Conservation (phyloP, 768 basidiomycete genomes). For the Phylloporus arenicola region DNA sequence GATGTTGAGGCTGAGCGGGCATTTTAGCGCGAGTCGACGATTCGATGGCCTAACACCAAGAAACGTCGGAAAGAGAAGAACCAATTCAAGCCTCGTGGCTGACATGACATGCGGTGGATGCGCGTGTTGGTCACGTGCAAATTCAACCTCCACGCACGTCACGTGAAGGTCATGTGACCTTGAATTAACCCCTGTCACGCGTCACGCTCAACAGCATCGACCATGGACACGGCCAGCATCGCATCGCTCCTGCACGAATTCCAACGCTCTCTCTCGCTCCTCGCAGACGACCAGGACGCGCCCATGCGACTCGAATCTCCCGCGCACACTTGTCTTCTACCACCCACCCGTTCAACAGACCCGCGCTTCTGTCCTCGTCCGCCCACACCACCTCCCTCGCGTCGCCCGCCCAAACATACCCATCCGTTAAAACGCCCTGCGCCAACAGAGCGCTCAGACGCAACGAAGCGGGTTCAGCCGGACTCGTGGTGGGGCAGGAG, state of each 20-base stretch:
- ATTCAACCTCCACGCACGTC: conserved; percentile 18
- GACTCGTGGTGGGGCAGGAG: not conserved
- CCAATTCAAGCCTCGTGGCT: conserved; percentile 7
- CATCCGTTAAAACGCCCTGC: not conserved
- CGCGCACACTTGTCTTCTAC: not conserved
- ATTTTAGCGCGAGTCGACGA: conserved; percentile 28
- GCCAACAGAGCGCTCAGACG: not conserved
- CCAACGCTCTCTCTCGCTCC: not conserved
- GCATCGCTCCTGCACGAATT: not conserved
- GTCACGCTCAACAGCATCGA: not conserved
- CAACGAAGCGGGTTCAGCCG: not conserved
- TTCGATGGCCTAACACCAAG: conserved; percentile 46
- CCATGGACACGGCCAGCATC: not conserved
- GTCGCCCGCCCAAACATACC: not conserved
- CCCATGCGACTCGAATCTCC: not conserved
- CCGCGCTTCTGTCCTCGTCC: not conserved
- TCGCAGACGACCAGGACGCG: not conserved
- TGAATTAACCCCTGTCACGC: conserved; percentile 17
- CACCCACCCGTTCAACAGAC: not conserved
- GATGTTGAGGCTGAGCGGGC: conserved; percentile 25
- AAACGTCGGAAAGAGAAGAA: conserved; percentile 16
- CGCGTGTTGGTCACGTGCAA: conserved; percentile 32
- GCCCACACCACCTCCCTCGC: not conserved
- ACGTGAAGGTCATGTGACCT: conserved; percentile 16
- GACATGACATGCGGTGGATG: conserved; percentile 1